Conservation (phyloP, 768 basidiomycete genomes). For the Cystofilobasidium macerans region DNA sequence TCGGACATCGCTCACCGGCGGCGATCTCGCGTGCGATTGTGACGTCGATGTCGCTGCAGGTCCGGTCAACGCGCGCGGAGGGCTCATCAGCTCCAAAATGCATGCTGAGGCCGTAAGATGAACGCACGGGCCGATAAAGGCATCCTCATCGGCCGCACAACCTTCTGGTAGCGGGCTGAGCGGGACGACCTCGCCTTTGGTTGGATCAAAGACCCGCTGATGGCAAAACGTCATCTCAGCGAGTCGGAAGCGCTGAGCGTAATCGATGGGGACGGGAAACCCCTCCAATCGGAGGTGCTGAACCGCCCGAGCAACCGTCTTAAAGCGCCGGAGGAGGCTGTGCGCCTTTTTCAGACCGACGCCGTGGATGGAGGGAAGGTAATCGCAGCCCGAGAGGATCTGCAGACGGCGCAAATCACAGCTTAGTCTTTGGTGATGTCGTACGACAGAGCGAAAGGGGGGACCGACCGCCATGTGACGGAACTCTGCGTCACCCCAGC, state of each 20-base stretch:
- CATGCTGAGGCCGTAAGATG: slow-evolving; percentile 51
- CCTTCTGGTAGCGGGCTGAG: slow-evolving; percentile 51
- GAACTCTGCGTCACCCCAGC: slow-evolving; percentile 85
- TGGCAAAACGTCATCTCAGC: slow-evolving; percentile 89
- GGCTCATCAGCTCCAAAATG: slow-evolving; percentile 13
- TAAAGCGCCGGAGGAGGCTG: slow-evolving; percentile 66
- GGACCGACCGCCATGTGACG: slow-evolving; percentile 62
- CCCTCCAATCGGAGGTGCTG: slow-evolving; percentile 67
- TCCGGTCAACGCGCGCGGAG: neutral
- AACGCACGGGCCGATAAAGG: slow-evolving; percentile 47
- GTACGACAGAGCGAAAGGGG: neutral
- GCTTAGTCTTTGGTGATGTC: neutral
- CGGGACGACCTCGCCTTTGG: slow-evolving; percentile 53
- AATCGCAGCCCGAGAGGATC: slow-evolving; percentile 41
- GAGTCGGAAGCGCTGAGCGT: slow-evolving; percentile 59
- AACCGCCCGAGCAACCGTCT: slow-evolving; percentile 65
- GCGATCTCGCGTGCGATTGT: slow-evolving; percentile 57
- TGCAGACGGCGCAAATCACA: slow-evolving; percentile 16
- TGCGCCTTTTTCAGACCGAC: slow-evolving; percentile 91
- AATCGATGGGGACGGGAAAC: slow-evolving; percentile 70
- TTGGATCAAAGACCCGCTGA: slow-evolving; percentile 82
- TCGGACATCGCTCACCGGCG: slow-evolving; percentile 58
- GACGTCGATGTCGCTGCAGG: slow-evolving; percentile 52
- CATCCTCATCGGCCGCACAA: slow-evolving; percentile 52
- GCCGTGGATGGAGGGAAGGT: slow-evolving; percentile 71